Base-by-base conservation (phyloP, 805 yeast genomes). In the Ogataea nakhonphanomensis region DNA sequence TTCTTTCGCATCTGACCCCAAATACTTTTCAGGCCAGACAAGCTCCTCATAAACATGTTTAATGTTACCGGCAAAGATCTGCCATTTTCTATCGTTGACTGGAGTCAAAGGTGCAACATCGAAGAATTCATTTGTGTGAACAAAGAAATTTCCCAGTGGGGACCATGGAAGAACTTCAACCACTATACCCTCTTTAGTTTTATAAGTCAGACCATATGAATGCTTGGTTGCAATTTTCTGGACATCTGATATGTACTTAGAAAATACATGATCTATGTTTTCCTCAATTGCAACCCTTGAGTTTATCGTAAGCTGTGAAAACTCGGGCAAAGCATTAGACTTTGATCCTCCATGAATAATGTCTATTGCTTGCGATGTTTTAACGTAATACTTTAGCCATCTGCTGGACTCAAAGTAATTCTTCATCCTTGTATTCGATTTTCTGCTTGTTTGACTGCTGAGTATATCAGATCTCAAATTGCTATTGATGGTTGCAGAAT, bases 241-340 rank as follows among this genome's bases (percentile, higher is more conserved):
- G 12, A 70, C 71, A 27, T 70, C 60, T 10, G 55, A 40, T 14
- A 58, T 40, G 41, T 74, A 63, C 36, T 64, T 66, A 15, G 67
- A 66, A 12, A 64, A 50, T 4, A 71, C 72, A 13, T 65, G 70
- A 5, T 65, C 60, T 1, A 73, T 67, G 15, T 71, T 62, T 11
- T 79, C 71, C 43, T 76, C 86, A 26, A 79, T 62, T 13, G 77
- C 73, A 40, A 84, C 66, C 52, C 91, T 70, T 54, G 81, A 79
- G 59, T 84, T 83, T 31, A 80, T 66, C 21, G 67, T 58, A 35
- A 76, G 63, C 17, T 61, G 61, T 2, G 75, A 73, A 26, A 66
- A 61, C 54, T 84, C 91, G 2, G 93, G 91, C 35, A 84, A 62
- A 1, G 90, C 88, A 51, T 84, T 84, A 28, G 79, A 66, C 59